phyloP scores from a whole-genome alignment of 768 basidiomycete species.

The Cyclocybe aegerita region DNA sequence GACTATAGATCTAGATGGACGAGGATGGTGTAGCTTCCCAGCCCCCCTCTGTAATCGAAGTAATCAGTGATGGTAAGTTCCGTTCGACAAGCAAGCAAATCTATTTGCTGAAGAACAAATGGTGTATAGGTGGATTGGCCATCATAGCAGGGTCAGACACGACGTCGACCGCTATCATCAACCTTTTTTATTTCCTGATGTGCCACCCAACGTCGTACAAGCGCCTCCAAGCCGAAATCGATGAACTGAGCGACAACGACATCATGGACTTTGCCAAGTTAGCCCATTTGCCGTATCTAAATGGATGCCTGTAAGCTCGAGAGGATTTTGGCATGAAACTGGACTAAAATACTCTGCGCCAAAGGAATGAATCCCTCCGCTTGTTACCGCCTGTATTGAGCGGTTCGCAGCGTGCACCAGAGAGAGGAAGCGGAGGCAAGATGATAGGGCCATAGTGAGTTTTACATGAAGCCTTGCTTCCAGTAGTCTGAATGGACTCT shows the following conservation, averaged over 20 bases:
- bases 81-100: neutral
- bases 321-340: neutral
- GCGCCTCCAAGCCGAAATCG: slow-evolving; percentile 27
- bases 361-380: slow-evolving; percentile 37
- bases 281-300: slow-evolving; percentile 27
- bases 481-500: neutral
- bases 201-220: slow-evolving; percentile 20
- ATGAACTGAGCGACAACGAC: slow-evolving; percentile 16
- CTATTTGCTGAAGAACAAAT: neutral
- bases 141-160: slow-evolving; percentile 33
- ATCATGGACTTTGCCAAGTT: slow-evolving; percentile 22
- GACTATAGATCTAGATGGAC: slow-evolving; percentile 28
- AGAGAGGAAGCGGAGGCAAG: slow-evolving; percentile 28
- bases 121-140: slow-evolving; percentile 15
- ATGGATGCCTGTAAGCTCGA: slow-evolving; percentile 29
- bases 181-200: slow-evolving; percentile 27
- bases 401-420: slow-evolving; percentile 31
- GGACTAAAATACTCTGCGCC: neutral
- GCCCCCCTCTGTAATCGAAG: slow-evolving; percentile 30
- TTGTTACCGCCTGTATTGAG: slow-evolving; percentile 34
- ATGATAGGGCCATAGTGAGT: slow-evolving; percentile 26
- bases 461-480: neutral
- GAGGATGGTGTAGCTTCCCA: slow-evolving; percentile 34
- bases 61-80: slow-evolving; percentile 35
- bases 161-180: slow-evolving; percentile 24